phyloP scores from a whole-genome alignment of 306 rosid genomes.

The Trifolium dubium region DNA sequence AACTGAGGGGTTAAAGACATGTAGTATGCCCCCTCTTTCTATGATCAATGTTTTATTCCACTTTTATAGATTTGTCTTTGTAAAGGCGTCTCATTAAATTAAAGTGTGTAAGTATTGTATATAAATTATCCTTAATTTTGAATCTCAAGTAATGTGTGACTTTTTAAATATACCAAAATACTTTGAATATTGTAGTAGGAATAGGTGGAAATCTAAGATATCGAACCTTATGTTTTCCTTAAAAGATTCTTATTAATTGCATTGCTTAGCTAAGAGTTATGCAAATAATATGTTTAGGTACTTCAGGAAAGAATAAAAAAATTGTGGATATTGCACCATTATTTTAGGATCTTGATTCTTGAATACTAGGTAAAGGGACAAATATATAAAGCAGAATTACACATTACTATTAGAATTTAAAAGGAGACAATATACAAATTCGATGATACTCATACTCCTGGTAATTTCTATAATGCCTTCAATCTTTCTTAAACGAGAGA shows the following conservation, averaged over 20 bases:
- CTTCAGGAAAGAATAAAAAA: slow-evolving; percentile 24
- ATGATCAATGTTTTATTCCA: no score
- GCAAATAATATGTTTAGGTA: background rate
- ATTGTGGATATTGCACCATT: background rate
- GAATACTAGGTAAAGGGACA: background rate
- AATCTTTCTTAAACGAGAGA: no score
- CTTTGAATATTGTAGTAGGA: background rate
- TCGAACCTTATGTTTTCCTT: background rate
- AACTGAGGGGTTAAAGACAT: no score
- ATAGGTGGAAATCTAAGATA: background rate
- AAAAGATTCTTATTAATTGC: slow-evolving; percentile 17
- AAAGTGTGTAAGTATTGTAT: no score
- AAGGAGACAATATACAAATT: background rate
- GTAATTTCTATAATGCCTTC: no score
- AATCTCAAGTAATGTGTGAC: no score
- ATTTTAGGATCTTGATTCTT: background rate
- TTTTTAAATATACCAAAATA: no score
- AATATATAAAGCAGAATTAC: background rate
- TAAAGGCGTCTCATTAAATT: no score
- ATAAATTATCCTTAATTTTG: no score
- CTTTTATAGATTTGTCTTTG: no score
- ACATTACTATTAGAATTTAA: background rate
- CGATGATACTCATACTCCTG: no score
- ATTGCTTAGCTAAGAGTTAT: background rate
- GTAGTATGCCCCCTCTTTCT: no score